A percentile compares a stretch with the other conserved stretches of the same genome.
These are phyloP conservation scores for Yamadazyma oceani DNA, from an alignment of 1,139 yeast species.

Conservation along the genomic window DNA sequence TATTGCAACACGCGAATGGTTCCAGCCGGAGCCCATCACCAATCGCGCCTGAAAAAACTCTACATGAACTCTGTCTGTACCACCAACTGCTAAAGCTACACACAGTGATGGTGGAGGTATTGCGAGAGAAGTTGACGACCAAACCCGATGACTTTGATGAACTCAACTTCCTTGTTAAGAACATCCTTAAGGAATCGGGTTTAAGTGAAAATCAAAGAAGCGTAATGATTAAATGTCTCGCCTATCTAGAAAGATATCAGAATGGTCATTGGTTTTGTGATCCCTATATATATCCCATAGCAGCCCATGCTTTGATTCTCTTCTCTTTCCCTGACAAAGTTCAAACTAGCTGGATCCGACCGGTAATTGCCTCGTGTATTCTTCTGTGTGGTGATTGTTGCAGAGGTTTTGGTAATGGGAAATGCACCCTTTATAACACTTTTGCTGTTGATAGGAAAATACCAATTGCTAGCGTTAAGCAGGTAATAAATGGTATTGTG, in stretches of 20 bases:
- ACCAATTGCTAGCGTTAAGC: constrained; percentile 46
- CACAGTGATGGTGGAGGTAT: not conserved
- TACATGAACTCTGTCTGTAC: not conserved
- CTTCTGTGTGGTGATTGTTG: constrained; percentile 54
- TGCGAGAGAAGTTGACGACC: constrained; percentile 1
- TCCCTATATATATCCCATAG: constrained; percentile 42
- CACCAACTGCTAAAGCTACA: not conserved
- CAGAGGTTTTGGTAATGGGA: constrained; percentile 49
- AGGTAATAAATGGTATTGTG: constrained; percentile 50
- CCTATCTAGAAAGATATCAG: constrained; percentile 22
- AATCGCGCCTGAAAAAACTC: not conserved
- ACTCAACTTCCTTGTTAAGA: constrained; percentile 20
- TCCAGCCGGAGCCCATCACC: no score
- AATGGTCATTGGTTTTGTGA: constrained; percentile 59
- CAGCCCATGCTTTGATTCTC: constrained; percentile 55
- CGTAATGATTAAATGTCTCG: constrained; percentile 26
- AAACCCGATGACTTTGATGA: constrained; percentile 29
- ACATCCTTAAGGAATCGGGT: constrained; percentile 26
- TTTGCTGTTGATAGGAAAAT: constrained; percentile 54
- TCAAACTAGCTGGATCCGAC: constrained; percentile 43
- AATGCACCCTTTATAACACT: constrained; percentile 49
- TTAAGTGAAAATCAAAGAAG: constrained; percentile 26
- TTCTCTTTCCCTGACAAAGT: constrained; percentile 57
- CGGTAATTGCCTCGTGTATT: constrained; percentile 38
- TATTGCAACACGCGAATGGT: no score